These are phyloP conservation scores for Solanum sitiens DNA, from an alignment of 257 asterid genomes.

Conservation along the genomic window DNA sequence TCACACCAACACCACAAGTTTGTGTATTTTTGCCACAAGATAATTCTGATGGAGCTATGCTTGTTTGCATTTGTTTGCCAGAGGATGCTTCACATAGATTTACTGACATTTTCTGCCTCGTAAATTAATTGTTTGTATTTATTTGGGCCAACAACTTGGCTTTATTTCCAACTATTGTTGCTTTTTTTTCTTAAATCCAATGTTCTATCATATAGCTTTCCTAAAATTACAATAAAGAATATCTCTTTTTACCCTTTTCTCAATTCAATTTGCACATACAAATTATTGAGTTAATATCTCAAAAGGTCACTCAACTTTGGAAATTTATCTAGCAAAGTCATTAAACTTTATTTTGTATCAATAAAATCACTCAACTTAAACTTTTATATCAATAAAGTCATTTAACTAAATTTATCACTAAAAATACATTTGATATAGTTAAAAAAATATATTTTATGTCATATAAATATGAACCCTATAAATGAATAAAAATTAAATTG, in stretches of 20 bases:
- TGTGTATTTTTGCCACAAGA: conserved; percentile 61
- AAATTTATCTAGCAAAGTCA: too few species aligned
- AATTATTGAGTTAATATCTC: too few species aligned
- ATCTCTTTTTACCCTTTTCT: neutral
- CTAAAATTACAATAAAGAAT: neutral
- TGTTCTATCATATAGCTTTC: neutral
- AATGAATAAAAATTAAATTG: too few species aligned
- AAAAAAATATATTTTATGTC: too few species aligned
- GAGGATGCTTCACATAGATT: conserved; percentile 51
- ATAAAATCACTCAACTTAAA: too few species aligned
- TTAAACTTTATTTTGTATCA: too few species aligned
- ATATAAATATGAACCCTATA: too few species aligned
- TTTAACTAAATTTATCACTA: too few species aligned
- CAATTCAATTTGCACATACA: neutral
- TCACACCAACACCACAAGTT: conserved; percentile 84
- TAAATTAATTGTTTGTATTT: neutral
- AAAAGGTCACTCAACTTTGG: too few species aligned
- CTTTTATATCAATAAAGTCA: too few species aligned
- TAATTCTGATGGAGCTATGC: conserved; percentile 48
- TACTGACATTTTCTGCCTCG: conserved; percentile 25
- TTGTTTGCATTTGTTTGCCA: conserved; percentile 85
- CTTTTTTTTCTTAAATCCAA: neutral
- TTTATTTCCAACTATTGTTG: neutral
- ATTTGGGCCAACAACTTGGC: neutral
- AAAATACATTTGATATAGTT: too few species aligned